Conservation (phyloP, 202 grass and related monocot species). For the Musa balbisiana region DNA sequence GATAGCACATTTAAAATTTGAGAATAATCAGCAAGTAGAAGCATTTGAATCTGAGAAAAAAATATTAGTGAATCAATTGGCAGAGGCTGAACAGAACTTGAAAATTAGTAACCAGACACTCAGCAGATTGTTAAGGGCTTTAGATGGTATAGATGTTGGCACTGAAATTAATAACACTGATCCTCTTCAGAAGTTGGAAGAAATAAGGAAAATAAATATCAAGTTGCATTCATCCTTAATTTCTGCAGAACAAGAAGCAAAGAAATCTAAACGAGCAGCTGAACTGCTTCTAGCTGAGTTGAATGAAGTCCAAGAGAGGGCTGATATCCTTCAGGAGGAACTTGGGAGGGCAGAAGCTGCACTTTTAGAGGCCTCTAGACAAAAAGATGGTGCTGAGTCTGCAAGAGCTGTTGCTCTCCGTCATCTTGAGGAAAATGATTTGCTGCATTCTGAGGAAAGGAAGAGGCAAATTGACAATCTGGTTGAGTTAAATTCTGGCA, state of each 20-base stretch:
- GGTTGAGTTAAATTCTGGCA: constrained; percentile 50
- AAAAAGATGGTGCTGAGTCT: constrained; percentile 42
- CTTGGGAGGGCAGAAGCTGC: constrained; percentile 50
- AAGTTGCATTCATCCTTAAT: constrained; percentile 34
- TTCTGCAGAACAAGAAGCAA: constrained; percentile 68
- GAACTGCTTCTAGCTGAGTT: constrained; percentile 81
- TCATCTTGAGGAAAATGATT: constrained; percentile 44
- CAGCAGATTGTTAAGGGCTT: constrained; percentile 47
- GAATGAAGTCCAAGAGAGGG: constrained; percentile 91
- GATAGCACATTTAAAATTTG: constrained; percentile 42
- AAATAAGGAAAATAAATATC: constrained; percentile 38
- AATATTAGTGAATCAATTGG: constrained; percentile 44
- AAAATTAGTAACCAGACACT: constrained; percentile 39
- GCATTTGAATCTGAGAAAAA: constrained; percentile 71
- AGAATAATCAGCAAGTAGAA: constrained; percentile 60
- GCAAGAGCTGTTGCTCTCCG: constrained; percentile 49
- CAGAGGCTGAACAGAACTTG: constrained; percentile 54
- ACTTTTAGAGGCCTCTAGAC: constrained; percentile 37
- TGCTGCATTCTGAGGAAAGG: constrained; percentile 41
- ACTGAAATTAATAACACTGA: constrained; percentile 35
- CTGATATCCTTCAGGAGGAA: constrained; percentile 87
- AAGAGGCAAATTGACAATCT: constrained; percentile 59
- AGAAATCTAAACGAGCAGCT: constrained; percentile 58
- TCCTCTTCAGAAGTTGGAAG: constrained; percentile 60
- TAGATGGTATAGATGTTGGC: constrained; percentile 47